These are phyloP conservation scores for Carpinus fangiana DNA, from an alignment of 306 rosid genomes.

Conservation along the genomic window DNA sequence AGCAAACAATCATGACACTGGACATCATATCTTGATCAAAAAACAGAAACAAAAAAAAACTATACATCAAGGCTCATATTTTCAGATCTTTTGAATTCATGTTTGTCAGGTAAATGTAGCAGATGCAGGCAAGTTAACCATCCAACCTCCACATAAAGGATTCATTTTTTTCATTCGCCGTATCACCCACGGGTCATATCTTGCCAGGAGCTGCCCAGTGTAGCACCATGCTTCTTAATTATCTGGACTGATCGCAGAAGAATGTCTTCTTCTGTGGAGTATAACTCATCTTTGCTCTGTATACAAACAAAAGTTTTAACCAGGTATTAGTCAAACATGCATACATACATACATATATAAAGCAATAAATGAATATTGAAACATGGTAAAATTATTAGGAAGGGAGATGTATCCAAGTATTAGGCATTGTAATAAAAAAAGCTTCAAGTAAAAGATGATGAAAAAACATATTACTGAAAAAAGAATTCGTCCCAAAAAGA, in stretches of 20 bases:
- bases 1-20: neutral
- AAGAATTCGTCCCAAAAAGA: no score
- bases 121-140: no score
- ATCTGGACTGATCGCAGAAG: slow-evolving; percentile 65
- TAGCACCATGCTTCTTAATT: slow-evolving; percentile 63
- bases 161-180: no score
- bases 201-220: slow-evolving; percentile 44
- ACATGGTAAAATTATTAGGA: slow-evolving; percentile 4
- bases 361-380: neutral
- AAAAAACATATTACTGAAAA: no score
- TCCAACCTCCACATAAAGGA: no score
- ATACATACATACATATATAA: neutral
- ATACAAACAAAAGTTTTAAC: neutral
- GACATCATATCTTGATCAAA: neutral
- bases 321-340: slow-evolving; percentile 8
- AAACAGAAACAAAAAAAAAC: neutral
- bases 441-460: neutral
- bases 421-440: neutral
- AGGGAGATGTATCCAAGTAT: slow-evolving; percentile 4
- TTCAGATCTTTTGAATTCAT: neutral
- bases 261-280: slow-evolving; percentile 75
- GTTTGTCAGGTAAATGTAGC: no score
- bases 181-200: no score
- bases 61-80: neutral
- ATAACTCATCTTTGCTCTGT: slow-evolving; percentile 68